Conservation (phyloP, 2,329 filamentous ascomycete genomes). For the Aphanocladium album region DNA sequence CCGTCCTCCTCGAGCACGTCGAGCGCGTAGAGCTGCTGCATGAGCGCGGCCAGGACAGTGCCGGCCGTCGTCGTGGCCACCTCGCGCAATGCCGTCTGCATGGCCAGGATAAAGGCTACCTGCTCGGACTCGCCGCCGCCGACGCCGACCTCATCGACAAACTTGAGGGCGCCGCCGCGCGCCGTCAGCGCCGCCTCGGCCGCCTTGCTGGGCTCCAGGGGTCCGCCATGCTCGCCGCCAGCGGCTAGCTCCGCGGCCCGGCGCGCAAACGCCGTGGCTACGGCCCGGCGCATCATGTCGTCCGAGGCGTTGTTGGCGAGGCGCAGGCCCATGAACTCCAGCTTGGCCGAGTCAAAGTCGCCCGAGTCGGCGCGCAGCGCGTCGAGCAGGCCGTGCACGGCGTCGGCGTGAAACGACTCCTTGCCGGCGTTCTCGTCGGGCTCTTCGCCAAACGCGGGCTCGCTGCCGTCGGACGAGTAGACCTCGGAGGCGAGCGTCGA, state of each 20-base stretch:
- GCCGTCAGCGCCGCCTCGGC: conserved; percentile 56
- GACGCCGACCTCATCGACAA: conserved; percentile 56
- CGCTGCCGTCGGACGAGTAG: conserved; percentile 60
- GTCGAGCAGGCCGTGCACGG: conserved; percentile 80
- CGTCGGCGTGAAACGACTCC: conserved; percentile 73
- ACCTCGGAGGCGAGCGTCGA: conserved; percentile 61
- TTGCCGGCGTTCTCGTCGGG: conserved; percentile 49
- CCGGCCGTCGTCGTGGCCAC: conserved; percentile 36
- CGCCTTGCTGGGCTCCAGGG: conserved; percentile 57
- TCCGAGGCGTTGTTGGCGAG: conserved; percentile 89
- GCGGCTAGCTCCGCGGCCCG: conserved; percentile 66
- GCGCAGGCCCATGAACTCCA: conserved; percentile 90
- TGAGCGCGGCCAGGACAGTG: conserved; percentile 67
- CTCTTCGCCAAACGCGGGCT: conserved; percentile 61
- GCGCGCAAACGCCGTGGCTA: conserved; percentile 80
- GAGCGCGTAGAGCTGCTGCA: conserved; percentile 78
- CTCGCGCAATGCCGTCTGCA: conserved; percentile 74
- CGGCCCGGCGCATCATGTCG: conserved; percentile 77
- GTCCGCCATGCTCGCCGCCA: conserved; percentile 36
- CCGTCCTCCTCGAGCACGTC: conserved; percentile 88
- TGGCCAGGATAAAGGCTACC: conserved; percentile 73
- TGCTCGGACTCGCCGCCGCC: conserved; percentile 70
- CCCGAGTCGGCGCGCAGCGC: conserved; percentile 69
- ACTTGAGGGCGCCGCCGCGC: conserved; percentile 48
- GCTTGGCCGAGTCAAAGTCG: conserved; percentile 75